Percentiles rank a stretch among this genome's conserved stretches.
Conservation (phyloP, 805 yeast species). For the Teunomyces kruisii region DNA sequence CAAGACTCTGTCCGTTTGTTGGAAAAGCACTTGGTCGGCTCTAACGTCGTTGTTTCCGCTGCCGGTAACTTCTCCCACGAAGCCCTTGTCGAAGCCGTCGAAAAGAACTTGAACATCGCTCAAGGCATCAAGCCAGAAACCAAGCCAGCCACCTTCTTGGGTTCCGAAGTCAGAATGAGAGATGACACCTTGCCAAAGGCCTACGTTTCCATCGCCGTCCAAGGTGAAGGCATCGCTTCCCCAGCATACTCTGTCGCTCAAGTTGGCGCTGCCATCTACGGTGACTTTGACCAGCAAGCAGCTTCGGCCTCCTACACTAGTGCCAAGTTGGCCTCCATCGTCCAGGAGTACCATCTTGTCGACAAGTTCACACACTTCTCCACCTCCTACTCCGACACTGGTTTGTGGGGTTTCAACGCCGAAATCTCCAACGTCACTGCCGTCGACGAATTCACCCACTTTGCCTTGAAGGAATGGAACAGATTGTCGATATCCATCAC, state of each 20-base stretch:
- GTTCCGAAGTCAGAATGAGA: slow-evolving; percentile 85
- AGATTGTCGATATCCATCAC: slow-evolving; percentile 74
- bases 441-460: slow-evolving; percentile 78
- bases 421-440: slow-evolving; percentile 57
- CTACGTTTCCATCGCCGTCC: slow-evolving; percentile 71
- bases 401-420: slow-evolving; percentile 81
- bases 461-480: slow-evolving; percentile 85
- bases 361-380: slow-evolving; percentile 74
- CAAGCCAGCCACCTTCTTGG: slow-evolving; percentile 66
- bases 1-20: slow-evolving; percentile 60
- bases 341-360: slow-evolving; percentile 70
- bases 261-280: slow-evolving; percentile 66
- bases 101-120: slow-evolving; percentile 47
- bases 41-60: slow-evolving; percentile 68
- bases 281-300: slow-evolving; percentile 54
- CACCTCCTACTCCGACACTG: slow-evolving; percentile 69
- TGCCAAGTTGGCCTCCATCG: slow-evolving; percentile 67
- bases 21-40: slow-evolving; percentile 55
- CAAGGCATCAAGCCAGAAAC: slow-evolving; percentile 50
- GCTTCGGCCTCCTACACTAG: slow-evolving; percentile 53
- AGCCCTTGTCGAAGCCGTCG: slow-evolving; percentile 64
- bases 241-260: slow-evolving; percentile 68
- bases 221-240: slow-evolving; percentile 65
- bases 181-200: slow-evolving; percentile 85
- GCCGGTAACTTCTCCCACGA: slow-evolving; percentile 74